Percentiles rank a stretch among this genome's conserved stretches.
Evolutionary conservation across 2,329 filamentous ascomycete species (phyloP).

Genomic region (Cryphonectria parasitica): DNA sequence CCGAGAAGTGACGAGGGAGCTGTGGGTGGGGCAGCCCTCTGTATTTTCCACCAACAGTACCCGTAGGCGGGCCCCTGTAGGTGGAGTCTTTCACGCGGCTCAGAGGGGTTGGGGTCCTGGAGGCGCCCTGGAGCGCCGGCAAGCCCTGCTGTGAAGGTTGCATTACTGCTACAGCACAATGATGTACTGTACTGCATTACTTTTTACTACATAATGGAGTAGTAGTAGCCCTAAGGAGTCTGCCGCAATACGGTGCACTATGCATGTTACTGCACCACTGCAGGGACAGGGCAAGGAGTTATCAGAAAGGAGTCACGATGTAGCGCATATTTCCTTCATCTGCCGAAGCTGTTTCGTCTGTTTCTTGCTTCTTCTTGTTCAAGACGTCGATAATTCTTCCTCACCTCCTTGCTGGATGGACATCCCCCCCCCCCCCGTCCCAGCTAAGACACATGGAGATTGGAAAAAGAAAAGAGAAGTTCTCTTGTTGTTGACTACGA

Average conservation of each 20-base stretch:
- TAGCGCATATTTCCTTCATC: not conserved
- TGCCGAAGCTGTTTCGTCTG: not conserved
- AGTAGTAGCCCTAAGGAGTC: not conserved
- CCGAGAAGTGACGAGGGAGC: not conserved
- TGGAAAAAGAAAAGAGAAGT: not conserved
- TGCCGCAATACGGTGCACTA: not conserved
- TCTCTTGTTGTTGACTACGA: not conserved
- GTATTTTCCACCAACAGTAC: conserved; percentile 6
- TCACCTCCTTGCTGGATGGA: no score
- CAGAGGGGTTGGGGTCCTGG: not conserved
- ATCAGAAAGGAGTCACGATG: not conserved
- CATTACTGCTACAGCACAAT: not conserved
- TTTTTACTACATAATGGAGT: not conserved
- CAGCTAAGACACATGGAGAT: not conserved
- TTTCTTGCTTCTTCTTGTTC: not conserved
- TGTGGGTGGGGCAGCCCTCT: not conserved
- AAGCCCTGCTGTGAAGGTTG: not conserved
- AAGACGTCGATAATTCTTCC: not conserved
- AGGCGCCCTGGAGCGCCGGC: not conserved
- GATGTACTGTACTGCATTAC: not conserved
- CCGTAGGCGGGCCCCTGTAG: not conserved
- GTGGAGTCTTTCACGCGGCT: not conserved
- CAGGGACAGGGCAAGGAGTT: not conserved
- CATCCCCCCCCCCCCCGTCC: no score
- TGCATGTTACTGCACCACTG: not conserved